These are phyloP conservation scores for Tillandsia leiboldiana DNA, from an alignment of 176 grass and related monocot genomes.

Conservation along the genomic window DNA sequence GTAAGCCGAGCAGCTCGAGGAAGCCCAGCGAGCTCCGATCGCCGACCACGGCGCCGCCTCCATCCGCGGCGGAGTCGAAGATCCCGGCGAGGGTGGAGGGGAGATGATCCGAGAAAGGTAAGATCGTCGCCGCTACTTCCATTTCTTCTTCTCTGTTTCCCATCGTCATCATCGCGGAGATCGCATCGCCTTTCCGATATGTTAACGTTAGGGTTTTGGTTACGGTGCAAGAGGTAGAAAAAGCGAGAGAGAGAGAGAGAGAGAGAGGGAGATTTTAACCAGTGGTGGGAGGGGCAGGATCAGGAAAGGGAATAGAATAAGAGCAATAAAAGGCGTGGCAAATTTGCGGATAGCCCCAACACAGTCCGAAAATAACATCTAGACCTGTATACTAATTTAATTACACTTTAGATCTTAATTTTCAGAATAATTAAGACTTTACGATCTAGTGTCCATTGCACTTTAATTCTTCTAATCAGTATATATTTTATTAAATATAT, in stretches of 20 bases:
- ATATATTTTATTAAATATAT: too few species aligned
- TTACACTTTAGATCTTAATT: too few species aligned
- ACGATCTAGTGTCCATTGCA: too few species aligned
- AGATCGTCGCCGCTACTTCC: not conserved
- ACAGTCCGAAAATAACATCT: too few species aligned
- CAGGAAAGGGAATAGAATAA: not conserved
- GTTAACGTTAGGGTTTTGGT: not conserved
- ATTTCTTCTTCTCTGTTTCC: not conserved
- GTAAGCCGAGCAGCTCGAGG: not conserved
- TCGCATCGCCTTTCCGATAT: not conserved
- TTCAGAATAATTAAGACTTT: too few species aligned
- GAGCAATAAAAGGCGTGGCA: too few species aligned
- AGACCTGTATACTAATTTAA: too few species aligned
- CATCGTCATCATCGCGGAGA: not conserved
- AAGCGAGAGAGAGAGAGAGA: not conserved
- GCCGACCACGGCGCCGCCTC: too few species aligned
- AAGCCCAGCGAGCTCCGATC: not conserved
- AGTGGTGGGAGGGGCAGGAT: not conserved
- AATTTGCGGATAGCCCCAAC: too few species aligned
- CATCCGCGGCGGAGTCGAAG: not conserved
- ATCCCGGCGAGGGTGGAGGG: not conserved
- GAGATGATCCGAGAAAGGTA: not conserved
- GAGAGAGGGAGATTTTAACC: not conserved
- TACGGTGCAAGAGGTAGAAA: not conserved
- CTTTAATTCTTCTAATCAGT: too few species aligned